Percentiles rank a stretch among this genome's conserved stretches.
Evolutionary conservation across 495 filamentous ascomycete species (phyloP).

Genomic region (Penicillium coprophilum): DNA sequence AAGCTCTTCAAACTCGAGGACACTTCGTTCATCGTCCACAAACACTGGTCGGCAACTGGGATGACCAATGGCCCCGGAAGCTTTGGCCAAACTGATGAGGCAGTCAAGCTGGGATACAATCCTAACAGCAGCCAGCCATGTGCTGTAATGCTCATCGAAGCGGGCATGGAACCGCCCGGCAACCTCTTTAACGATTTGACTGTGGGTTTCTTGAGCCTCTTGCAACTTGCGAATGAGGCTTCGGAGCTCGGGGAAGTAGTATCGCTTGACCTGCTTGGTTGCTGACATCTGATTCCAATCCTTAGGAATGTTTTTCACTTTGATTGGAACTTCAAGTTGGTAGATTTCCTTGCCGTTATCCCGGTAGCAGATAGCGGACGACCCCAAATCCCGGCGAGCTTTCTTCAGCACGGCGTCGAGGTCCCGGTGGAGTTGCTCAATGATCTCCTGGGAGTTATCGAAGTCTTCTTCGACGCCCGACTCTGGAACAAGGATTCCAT

Average conservation of each 20-base stretch:
- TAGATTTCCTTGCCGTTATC: constrained; percentile 98
- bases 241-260: constrained; percentile 85
- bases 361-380: constrained; percentile 71
- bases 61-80: constrained; percentile 76
- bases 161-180: constrained; percentile 77
- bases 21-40: constrained; percentile 77
- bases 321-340: constrained; percentile 86
- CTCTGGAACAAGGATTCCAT: constrained; percentile 77
- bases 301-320: constrained; percentile 78
- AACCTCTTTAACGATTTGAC: constrained; percentile 87
- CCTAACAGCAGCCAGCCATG: constrained; percentile 85
- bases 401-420: constrained; percentile 71
- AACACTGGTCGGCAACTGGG: constrained; percentile 88
- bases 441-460: constrained; percentile 76
- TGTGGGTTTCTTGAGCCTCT: constrained; percentile 92
- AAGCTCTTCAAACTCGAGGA: constrained; percentile 87
- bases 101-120: constrained; percentile 93
- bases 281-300: constrained; percentile 96
- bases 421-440: constrained; percentile 68
- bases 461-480: constrained; percentile 92
- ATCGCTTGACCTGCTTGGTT: constrained; percentile 86
- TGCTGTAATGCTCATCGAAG: constrained; percentile 83
- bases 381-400: constrained; percentile 64
- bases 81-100: constrained; percentile 85
- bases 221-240: constrained; percentile 79